Base-by-base conservation (phyloP, 495 filamentous ascomycete genomes). In the Alectoria sarmentosa region DNA sequence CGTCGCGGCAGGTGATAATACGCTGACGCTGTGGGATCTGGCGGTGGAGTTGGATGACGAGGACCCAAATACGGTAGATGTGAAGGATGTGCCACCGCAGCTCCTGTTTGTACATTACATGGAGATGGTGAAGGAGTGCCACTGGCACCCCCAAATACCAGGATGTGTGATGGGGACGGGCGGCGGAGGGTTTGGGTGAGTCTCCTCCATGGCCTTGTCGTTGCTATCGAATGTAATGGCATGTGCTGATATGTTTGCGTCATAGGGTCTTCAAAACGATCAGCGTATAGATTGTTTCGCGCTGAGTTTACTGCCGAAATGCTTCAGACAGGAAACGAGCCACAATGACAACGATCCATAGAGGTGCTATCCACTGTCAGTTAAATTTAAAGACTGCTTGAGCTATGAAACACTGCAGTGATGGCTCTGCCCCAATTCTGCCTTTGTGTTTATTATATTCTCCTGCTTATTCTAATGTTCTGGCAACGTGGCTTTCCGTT, bases 81-180 rank as follows among this genome's bases (percentile, higher is more conserved):
- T 93, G 49, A 84, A 87, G 62, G 94, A 94, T 65, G 91, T 98
- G 67, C 94, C 94, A 61, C 91, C 94, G 39, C 94, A 98, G 73
- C 75, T 98, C 69, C 77, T 98, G 67, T 98, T 98, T 78, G 90
- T 96, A 69, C 94, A 98, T 77, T 96, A 95, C 72, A 91, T 93
- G 79, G 90, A 94, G 68, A 82, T 86, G 69, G 90, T 92, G 60
- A 98, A 97, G 83, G 94, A 98, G 75, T 76, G 88, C 58, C 94
- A 98, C 76, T 98, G 94, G 92, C 94, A 98, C 75, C 88, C 88
- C 28, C 94, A 98, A 77, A 96, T 96, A 73, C 91, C 91, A 0
- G 94, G 94, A n/a, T 83, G 83, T 28, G 77, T 97, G 34, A 87
- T 97, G 76, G 92, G 90, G 13, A 98, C 94, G 9, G 94, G 94